phyloP scores from a whole-genome alignment of 129 eudicot species.

The Flaveria trinervia region DNA sequence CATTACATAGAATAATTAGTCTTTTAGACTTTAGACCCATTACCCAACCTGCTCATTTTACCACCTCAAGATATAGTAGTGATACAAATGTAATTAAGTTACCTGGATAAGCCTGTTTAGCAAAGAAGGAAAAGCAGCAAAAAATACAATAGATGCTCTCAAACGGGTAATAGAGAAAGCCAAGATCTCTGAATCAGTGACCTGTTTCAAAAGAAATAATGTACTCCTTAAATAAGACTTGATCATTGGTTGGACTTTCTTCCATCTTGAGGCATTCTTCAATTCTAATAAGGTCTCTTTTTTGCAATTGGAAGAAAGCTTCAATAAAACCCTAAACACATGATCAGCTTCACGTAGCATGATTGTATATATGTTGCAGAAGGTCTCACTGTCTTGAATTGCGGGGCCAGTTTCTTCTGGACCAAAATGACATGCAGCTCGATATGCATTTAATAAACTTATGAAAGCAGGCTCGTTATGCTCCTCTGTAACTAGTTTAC shows the following conservation, averaged over 20 bases:
- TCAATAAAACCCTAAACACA: constrained; percentile 59
- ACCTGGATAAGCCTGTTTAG: constrained; percentile 75
- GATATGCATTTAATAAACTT: constrained; percentile 78
- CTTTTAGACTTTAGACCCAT: background rate
- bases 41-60: background rate
- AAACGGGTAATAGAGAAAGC: constrained; percentile 54
- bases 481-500: constrained; percentile 55
- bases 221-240: constrained; percentile 85
- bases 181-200: constrained; percentile 67
- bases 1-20: background rate
- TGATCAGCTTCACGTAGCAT: constrained; percentile 77
- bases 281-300: constrained; percentile 57
- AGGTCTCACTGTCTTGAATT: constrained; percentile 63
- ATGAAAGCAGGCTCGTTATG: constrained; percentile 55
- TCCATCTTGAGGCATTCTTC: constrained; percentile 74
- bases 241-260: constrained; percentile 62
- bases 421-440: constrained; percentile 89
- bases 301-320: constrained; percentile 60
- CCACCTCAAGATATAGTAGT: background rate
- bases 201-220: constrained; percentile 73
- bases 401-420: constrained; percentile 53
- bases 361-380: constrained; percentile 54
- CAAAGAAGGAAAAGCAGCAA: constrained; percentile 78
- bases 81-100: constrained; percentile 20
- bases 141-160: constrained; percentile 69